Percentiles rank a stretch among this genome's conserved stretches.
Conservation (phyloP, 345 rosid species). For the Populus pruinosa region DNA sequence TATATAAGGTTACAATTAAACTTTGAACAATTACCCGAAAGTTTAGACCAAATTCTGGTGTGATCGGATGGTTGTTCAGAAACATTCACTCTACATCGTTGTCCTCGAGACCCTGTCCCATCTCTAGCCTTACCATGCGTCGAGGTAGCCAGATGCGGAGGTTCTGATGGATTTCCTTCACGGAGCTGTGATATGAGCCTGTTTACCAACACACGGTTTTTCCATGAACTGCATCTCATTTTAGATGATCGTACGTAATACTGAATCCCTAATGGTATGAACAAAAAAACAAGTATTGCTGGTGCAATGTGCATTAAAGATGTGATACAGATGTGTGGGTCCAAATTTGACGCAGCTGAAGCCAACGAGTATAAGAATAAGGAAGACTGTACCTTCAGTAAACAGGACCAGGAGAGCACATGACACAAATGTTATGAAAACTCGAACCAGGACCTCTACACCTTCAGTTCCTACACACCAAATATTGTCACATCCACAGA, state of each 20-base stretch:
- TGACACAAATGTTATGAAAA: not conserved
- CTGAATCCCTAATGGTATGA: not conserved
- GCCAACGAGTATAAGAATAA: too few relatives aligned
- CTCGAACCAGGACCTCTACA: slow-evolving; percentile 19
- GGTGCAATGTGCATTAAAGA: not conserved
- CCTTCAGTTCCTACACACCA: slow-evolving; percentile 85
- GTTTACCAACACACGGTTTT: slow-evolving; percentile 19
- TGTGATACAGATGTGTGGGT: not conserved
- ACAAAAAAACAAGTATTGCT: not conserved
- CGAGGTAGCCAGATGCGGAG: slow-evolving; percentile 37
- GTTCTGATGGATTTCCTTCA: slow-evolving; percentile 54
- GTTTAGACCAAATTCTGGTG: slow-evolving; percentile 92
- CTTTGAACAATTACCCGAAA: slow-evolving; percentile 51
- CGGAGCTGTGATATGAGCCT: slow-evolving; percentile 84
- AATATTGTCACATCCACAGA: slow-evolving; percentile 81
- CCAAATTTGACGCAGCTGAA: not conserved
- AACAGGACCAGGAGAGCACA: not conserved
- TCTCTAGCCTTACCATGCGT: slow-evolving; percentile 36
- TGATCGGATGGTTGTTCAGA: slow-evolving; percentile 73
- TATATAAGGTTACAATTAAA: slow-evolving; percentile 1
- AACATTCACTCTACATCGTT: slow-evolving; percentile 42
- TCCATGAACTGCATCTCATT: not conserved
- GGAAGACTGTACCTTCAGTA: too few relatives aligned
- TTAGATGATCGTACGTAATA: not conserved
- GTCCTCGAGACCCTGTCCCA: slow-evolving; percentile 38